These are phyloP conservation scores for Dipteronia dyeriana DNA, from an alignment of 345 rosid species.

Conservation along the genomic window DNA sequence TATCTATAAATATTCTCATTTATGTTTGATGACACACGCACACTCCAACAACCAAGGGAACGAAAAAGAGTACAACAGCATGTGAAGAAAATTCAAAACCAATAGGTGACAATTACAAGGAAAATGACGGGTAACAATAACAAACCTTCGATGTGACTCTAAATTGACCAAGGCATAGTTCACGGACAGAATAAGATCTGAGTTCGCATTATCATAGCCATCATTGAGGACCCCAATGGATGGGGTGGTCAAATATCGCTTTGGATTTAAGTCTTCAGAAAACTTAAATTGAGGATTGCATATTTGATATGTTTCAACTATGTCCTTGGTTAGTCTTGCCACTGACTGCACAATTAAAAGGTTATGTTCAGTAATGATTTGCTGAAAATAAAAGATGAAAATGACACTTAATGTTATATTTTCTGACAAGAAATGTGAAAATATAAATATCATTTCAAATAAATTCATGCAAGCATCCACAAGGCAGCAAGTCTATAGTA, in stretches of 20 bases:
- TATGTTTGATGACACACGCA: no score
- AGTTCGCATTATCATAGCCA: slow-evolving; percentile 91
- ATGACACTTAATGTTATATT: not conserved
- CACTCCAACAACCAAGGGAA: not conserved
- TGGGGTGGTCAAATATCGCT: slow-evolving; percentile 95
- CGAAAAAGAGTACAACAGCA: slow-evolving; percentile 4
- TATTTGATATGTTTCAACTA: slow-evolving; percentile 81
- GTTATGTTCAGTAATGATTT: slow-evolving; percentile 25
- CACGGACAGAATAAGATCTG: slow-evolving; percentile 89
- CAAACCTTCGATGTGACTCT: slow-evolving; percentile 83
- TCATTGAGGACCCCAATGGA: slow-evolving; percentile 89
- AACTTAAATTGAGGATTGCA: slow-evolving; percentile 91
- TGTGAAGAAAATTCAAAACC: slow-evolving; percentile 11
- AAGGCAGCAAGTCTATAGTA: not conserved
- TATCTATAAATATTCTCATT: no score
- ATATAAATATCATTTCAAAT: slow-evolving; percentile 15
- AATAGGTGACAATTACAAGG: slow-evolving; percentile 7
- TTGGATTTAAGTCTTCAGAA: slow-evolving; percentile 91
- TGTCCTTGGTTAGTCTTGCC: slow-evolving; percentile 78
- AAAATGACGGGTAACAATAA: slow-evolving; percentile 17
- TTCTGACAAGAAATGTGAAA: not conserved
- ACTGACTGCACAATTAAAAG: slow-evolving; percentile 67
- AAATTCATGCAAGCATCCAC: not conserved
- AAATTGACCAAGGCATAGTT: slow-evolving; percentile 70
- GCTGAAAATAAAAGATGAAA: slow-evolving; percentile 3